Evolutionary conservation across 2,329 filamentous ascomycete genomes (phyloP).

Genomic region (Scedosporium dehoogii): DNA sequence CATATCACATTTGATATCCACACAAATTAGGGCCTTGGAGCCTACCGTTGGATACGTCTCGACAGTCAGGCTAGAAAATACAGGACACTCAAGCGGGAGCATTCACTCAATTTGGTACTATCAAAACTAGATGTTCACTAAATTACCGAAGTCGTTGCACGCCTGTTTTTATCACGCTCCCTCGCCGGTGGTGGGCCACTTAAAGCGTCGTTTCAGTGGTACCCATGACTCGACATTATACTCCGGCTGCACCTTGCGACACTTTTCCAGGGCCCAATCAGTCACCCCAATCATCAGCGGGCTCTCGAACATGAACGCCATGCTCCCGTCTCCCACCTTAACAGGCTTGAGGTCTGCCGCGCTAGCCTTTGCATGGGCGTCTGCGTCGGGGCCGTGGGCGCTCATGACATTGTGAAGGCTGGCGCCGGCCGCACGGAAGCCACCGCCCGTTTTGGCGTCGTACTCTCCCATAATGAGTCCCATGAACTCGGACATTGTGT

Average conservation of each 20-base stretch:
- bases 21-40: too few relatives aligned
- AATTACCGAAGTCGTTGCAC: too few relatives aligned
- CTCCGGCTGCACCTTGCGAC: constrained; percentile 47
- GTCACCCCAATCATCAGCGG: constrained; percentile 60
- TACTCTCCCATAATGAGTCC: constrained; percentile 47
- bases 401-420: constrained; percentile 63
- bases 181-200: constrained; percentile 22
- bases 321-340: constrained; percentile 50
- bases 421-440: constrained; percentile 49
- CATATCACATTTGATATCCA: too few relatives aligned
- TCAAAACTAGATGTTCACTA: too few relatives aligned
- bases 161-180: background rate
- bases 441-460: constrained; percentile 50
- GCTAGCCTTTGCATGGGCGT: constrained; percentile 44
- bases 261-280: constrained; percentile 56
- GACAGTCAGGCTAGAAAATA: too few relatives aligned
- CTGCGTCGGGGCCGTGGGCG: constrained; percentile 51
- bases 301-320: constrained; percentile 62
- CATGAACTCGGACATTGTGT: constrained; percentile 58
- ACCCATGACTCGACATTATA: constrained; percentile 80
- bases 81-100: background rate
- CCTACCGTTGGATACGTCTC: too few relatives aligned
- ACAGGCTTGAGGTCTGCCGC: constrained; percentile 42
- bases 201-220: constrained; percentile 53
- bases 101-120: too few relatives aligned